These are phyloP conservation scores for Paulownia fortunei DNA, from an alignment of 257 asterid genomes.

Conservation along the genomic window DNA sequence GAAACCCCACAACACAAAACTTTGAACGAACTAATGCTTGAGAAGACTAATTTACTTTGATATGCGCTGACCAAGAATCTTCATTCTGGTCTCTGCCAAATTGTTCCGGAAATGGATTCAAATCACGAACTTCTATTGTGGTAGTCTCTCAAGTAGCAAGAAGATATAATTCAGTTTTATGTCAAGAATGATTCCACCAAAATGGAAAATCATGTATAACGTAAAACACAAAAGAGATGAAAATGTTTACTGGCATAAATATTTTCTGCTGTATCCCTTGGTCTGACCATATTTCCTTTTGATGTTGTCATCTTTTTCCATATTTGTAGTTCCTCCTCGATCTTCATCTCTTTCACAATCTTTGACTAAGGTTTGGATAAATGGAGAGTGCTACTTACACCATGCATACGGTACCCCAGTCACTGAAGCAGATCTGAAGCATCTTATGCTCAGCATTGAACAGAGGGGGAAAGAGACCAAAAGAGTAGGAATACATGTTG, in stretches of 20 bases:
- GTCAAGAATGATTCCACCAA: neutral
- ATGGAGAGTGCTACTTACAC: neutral
- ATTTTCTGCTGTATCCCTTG: neutral
- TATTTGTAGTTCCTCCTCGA: neutral
- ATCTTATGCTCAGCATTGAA: neutral
- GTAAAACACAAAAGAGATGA: neutral
- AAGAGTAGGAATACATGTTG: neutral
- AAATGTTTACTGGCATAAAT: neutral
- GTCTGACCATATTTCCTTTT: neutral
- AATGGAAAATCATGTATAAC: neutral
- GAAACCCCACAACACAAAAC: neutral
- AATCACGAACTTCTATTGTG: neutral
- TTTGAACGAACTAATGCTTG: neutral
- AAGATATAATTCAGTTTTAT: neutral
- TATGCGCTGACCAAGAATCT: neutral
- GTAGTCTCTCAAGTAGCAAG: neutral
- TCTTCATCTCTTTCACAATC: constrained; percentile 7
- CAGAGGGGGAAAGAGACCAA: neutral
- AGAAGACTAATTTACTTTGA: neutral
- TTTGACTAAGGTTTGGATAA: neutral
- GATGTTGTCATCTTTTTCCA: neutral
- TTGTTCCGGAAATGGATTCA: neutral
- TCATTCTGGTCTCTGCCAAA: neutral
- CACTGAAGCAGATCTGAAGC: neutral
- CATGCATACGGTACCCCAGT: neutral